Conservation (phyloP, 495 filamentous ascomycete genomes). For the Aspergillus affinis region DNA sequence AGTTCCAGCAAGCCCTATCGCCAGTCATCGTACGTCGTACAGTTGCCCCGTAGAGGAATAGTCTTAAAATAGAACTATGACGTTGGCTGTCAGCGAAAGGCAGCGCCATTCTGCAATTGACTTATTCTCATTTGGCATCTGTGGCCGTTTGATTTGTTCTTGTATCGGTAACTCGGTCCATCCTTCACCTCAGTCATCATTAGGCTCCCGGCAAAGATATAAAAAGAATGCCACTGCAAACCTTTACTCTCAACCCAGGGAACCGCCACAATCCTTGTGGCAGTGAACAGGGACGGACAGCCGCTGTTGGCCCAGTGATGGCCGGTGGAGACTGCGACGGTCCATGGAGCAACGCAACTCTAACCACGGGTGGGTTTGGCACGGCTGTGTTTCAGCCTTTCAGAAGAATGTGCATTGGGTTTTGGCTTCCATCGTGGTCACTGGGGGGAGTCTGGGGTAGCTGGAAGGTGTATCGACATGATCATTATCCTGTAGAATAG, state of each 20-base stretch:
- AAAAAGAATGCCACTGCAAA: conserved; percentile 6
- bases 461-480: no score
- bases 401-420: background rate
- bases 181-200: background rate
- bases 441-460: no score
- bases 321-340: conserved; percentile 8
- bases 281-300: conserved; percentile 14
- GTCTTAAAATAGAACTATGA: background rate
- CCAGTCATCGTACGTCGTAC: background rate
- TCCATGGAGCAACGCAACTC: conserved; percentile 10
- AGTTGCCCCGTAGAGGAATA: background rate
- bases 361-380: conserved; percentile 13
- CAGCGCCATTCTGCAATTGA: background rate
- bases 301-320: conserved; percentile 41
- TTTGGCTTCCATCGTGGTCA: no score
- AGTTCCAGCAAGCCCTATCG: no score
- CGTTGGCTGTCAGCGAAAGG: background rate
- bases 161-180: no score
- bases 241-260: conserved; percentile 1
- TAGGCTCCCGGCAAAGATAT: conserved; percentile 9
- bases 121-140: no score
- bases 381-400: conserved; percentile 12
- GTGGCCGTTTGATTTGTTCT: background rate
- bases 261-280: conserved; percentile 22
- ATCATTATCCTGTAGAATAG: no score